Percentiles rank a stretch among this genome's conserved stretches.
phyloP scores from a whole-genome alignment of 2,329 filamentous ascomycete species.

The Pseudodiploospora longispora region DNA sequence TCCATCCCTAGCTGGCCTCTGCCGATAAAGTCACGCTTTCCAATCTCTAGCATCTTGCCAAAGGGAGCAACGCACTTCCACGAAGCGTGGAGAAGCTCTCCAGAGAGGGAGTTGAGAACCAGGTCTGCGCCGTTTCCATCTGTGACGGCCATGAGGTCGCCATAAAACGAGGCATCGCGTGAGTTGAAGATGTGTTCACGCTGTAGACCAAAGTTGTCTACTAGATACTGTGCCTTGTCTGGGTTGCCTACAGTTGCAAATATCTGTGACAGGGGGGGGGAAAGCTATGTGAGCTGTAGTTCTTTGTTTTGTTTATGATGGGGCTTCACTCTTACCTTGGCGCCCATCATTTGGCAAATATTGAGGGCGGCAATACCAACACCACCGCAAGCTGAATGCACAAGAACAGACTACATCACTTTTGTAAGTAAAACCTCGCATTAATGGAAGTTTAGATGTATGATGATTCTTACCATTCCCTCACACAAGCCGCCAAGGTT shows the following conservation, averaged over 20 bases:
- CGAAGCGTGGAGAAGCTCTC: conserved; percentile 31
- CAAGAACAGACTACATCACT: background rate
- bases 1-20: conserved; percentile 35
- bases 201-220: conserved; percentile 21
- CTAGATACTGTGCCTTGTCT: conserved; percentile 27
- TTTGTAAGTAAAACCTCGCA: background rate
- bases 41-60: conserved; percentile 39
- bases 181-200: conserved; percentile 26
- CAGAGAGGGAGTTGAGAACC: conserved; percentile 33
- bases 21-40: conserved; percentile 32
- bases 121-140: conserved; percentile 25
- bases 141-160: conserved; percentile 19
- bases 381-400: conserved; percentile 6
- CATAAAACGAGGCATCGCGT: conserved; percentile 22
- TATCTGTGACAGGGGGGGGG: conserved; percentile 10
- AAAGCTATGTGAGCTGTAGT: background rate
- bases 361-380: conserved; percentile 4
- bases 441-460: background rate
- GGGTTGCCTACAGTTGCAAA: conserved; percentile 26
- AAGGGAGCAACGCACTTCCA: conserved; percentile 37
- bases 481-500: conserved; percentile 10
- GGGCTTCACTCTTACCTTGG: background rate
- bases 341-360: conserved; percentile 4
- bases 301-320: background rate
- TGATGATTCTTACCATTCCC: background rate